These are phyloP conservation scores for Colletotrichum sp. DNA, from an alignment of 2,329 filamentous ascomycete genomes.

Conservation along the genomic window DNA sequence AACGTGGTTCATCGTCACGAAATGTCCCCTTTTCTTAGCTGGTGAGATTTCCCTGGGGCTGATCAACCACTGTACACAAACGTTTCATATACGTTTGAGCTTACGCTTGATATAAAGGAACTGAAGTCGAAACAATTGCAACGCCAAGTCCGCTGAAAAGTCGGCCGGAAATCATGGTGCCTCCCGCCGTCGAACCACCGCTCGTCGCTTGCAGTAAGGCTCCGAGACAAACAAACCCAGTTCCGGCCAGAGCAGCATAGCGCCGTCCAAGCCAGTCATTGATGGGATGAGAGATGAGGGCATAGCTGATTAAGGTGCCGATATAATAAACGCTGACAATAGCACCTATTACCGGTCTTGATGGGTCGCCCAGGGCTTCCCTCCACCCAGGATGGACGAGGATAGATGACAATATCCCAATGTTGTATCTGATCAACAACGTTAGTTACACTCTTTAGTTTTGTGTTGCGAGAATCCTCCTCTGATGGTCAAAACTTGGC, in stretches of 20 bases:
- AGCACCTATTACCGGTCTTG: constrained; percentile 50
- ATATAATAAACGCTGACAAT: constrained; percentile 64
- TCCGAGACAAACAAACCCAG: constrained; percentile 51
- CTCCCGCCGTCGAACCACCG: constrained; percentile 42
- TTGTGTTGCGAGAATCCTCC: background rate
- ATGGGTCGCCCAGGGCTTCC: constrained; percentile 46
- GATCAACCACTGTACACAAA: background rate
- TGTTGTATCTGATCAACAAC: constrained; percentile 52
- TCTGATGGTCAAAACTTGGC: background rate
- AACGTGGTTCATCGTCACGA: constrained; percentile 65
- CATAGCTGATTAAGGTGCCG: constrained; percentile 60
- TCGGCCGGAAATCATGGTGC: constrained; percentile 56
- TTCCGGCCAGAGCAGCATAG: constrained; percentile 54
- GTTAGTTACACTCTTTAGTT: background rate
- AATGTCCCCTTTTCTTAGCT: constrained; percentile 56
- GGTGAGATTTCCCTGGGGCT: constrained; percentile 56
- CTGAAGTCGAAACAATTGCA: constrained; percentile 59
- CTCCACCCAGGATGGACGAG: constrained; percentile 61
- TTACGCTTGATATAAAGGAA: constrained; percentile 63
- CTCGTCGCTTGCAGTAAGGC: constrained; percentile 53
- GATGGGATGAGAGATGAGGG: constrained; percentile 57
- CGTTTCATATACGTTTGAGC: background rate
- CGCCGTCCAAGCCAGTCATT: constrained; percentile 58
- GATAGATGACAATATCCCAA: constrained; percentile 61
- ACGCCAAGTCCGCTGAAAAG: constrained; percentile 58